Evolutionary conservation across 345 rosid genomes (phyloP), one percentile per base, ranked within the genome.

Genomic region (Linum tenue): DNA sequence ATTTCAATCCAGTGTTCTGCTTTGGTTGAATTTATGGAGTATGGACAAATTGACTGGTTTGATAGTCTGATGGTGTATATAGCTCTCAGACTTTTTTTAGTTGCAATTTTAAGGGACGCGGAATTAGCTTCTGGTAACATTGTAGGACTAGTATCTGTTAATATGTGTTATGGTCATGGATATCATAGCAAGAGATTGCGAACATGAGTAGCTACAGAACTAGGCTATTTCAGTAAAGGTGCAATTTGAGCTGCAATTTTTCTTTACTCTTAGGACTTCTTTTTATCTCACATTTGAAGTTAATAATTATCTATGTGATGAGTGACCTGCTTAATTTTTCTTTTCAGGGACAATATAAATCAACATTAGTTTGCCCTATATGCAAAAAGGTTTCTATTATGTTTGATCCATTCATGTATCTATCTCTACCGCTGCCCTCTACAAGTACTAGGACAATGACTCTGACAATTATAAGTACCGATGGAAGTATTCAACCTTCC

Each of bases 331-430:
- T 22, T 22, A 67, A 42, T 63, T 59, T 80, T 50, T 56, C 57
- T 22, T 22, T 78, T 68, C 83, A 94, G 99, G 99, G 97, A 61
- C 99, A 94, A 79, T 94, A 84, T 80, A 94, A 94, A 80, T 94
- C 99, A 80, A 94, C 99, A 60, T 75, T 94, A 76, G 95, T 91
- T 67, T 94, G 97, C 75, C 99, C 99, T 65, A 71, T 82, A 67
- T 94, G 97, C 91, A 88, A 77, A 79, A 94, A 83, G 80, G 81
- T 94, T 62, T 94, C 99, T 55, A 80, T 85, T 69, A 91, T 88
- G 67, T 91, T 94, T 79, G 99, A 94, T 82, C 97, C 99, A 63
- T 94, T 94, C 73, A 94, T 91, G 95, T 91, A 91, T 70, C 79
- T 94, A 53, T 90, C 99, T 15, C 85, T 94, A 65, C 99, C 99